Conservation (phyloP, 192 early-diverging fungal species). For the Coemansia guatemalensis region DNA sequence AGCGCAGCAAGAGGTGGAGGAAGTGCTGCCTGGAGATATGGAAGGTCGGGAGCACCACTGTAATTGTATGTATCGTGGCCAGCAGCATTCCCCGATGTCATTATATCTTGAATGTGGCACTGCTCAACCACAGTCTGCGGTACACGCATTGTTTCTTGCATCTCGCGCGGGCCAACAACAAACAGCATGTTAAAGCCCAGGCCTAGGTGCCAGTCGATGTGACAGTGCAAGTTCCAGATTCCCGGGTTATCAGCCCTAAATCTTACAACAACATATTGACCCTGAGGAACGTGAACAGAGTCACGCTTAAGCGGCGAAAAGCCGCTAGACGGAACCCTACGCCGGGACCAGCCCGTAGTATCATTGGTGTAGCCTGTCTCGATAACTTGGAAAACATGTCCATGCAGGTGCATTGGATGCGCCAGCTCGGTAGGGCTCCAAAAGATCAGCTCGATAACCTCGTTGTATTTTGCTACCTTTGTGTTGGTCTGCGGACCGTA, state of each 20-base stretch:
- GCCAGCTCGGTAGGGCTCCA: conserved; percentile 64
- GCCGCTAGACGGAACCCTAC: conserved; percentile 1
- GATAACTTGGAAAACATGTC: conserved; percentile 76
- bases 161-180: conserved; percentile 25
- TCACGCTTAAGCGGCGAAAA: conserved; percentile 51
- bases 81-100: conserved; percentile 26
- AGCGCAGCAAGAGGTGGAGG: background rate
- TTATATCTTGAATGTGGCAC: conserved; percentile 22
- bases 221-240: conserved; percentile 85
- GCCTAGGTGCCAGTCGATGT: conserved; percentile 58
- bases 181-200: conserved; percentile 68
- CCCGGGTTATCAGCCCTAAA: conserved; percentile 83
- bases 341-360: background rate
- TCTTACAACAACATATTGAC: conserved; percentile 66
- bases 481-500: conserved; percentile 66
- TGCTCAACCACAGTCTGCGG: conserved; percentile 30
- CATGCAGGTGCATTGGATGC: conserved; percentile 82
- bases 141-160: conserved; percentile 13
- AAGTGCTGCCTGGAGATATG: conserved; percentile 6
- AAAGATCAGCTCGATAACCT: conserved; percentile 64
- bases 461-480: conserved; percentile 57
- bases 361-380: conserved; percentile 12
- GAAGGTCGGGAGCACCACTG: conserved; percentile 19
- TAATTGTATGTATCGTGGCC: conserved; percentile 32
- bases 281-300: conserved; percentile 60